A percentile compares a stretch with the other conserved stretches of the same genome.
phyloP scores from a whole-genome alignment of 106 monocot species.

The Acorus calamus region DNA sequence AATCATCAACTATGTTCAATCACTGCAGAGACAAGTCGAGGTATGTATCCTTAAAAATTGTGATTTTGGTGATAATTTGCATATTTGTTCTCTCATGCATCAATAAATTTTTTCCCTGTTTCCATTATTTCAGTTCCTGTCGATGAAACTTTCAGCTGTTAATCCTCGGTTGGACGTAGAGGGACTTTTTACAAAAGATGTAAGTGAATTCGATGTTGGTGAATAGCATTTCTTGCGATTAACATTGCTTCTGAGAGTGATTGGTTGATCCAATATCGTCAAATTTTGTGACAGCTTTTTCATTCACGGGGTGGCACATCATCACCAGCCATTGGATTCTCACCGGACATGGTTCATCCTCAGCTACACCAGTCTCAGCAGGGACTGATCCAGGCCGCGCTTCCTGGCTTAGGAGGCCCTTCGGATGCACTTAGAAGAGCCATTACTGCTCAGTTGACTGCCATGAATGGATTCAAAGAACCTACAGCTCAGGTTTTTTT shows the following conservation, averaged over 20 bases:
- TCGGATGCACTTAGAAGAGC: slow-evolving; percentile 37
- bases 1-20: slow-evolving; percentile 88
- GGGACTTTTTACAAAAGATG: slow-evolving; percentile 21
- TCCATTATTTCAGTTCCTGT: slow-evolving; percentile 27
- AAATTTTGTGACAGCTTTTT: slow-evolving; percentile 21
- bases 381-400: slow-evolving; percentile 30
- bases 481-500: slow-evolving; percentile 23
- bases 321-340: slow-evolving; percentile 32
- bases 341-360: slow-evolving; percentile 30
- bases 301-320: slow-evolving; percentile 19
- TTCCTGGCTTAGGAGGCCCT: slow-evolving; percentile 18
- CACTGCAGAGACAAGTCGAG: slow-evolving; percentile 77
- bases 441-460: slow-evolving; percentile 25
- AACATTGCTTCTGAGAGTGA: neutral
- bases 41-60: slow-evolving; percentile 16
- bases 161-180: slow-evolving; percentile 22
- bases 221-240: neutral
- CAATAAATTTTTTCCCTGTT: neutral
- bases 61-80: neutral
- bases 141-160: slow-evolving; percentile 50
- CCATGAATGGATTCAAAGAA: slow-evolving; percentile 29
- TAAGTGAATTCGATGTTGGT: neutral
- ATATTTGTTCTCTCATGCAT: neutral
- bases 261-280: neutral
- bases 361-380: slow-evolving; percentile 34